Evolutionary conservation across 768 basidiomycete species (phyloP), one percentile per base, ranked within the genome.

Genomic region (Kwoniella botswanensis): DNA sequence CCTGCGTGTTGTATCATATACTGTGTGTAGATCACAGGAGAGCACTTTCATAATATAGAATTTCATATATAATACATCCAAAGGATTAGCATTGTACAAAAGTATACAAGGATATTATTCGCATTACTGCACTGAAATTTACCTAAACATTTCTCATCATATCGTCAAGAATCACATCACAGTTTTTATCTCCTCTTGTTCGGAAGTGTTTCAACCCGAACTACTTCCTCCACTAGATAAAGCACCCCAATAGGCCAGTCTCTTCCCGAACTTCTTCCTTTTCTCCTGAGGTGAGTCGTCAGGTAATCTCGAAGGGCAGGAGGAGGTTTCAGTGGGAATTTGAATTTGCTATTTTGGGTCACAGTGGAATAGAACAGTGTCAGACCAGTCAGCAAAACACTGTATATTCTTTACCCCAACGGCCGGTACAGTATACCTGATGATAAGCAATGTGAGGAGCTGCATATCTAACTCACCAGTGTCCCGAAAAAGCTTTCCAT

Each of bases 281-380:
- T 55, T 55, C 24, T 55, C 54, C n/a, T 55, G 54, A 55, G 54
- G 54, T 21, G 54, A 18, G 24, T 55, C 54, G 24, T 55, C 54
- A 2, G 54, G 54, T 22, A 7, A 55, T 55, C 54, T 55, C 54
- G n/a, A 21, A 55, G 10, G 18, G 54, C 54, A 24, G 5, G 54
- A 55, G 54, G 54, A 5, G 54, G 54, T 55, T 55, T 55, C 17
- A 55, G n/a, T 9, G 54, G 54, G 54, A 55, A 55, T 22, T 55
- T 55, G 54, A 21, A 55, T 55, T 55, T 55, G 10, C 54, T 55
- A 55, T 24, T 17, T 52, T 5, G 1, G 50, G 50, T 52, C 15
- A 17, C 5, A 52, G 50, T 52, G 11, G 11, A 21, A 17, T 18
- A n/a, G 21, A 12, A 3, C 24, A 55, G 9, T 22, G 5, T 22